phyloP scores from a whole-genome alignment of 148 eudicot genomes.

The Chenopodium berlandieri region DNA sequence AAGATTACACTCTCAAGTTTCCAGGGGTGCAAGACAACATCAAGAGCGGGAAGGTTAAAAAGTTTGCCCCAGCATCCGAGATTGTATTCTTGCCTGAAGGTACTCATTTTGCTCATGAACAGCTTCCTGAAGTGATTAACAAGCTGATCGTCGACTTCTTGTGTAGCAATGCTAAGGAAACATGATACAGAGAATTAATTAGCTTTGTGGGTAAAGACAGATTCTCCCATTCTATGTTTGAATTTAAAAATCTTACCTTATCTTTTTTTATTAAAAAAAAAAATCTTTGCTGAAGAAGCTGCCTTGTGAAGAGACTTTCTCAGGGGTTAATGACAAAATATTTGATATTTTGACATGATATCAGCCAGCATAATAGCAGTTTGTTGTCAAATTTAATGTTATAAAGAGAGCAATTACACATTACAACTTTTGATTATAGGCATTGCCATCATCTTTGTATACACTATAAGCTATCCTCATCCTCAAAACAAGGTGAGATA shows the following conservation, averaged over 20 bases:
- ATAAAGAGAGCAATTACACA: not conserved
- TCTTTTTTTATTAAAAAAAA: no score
- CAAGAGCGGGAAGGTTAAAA: conserved; percentile 30
- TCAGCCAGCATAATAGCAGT: no score
- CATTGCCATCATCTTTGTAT: conserved; percentile 18
- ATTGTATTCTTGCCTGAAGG: conserved; percentile 42
- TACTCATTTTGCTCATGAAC: conserved; percentile 54
- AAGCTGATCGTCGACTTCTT: conserved; percentile 35
- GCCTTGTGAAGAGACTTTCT: no score
- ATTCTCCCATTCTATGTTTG: no score
- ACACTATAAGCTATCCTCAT: conserved; percentile 21
- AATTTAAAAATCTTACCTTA: no score
- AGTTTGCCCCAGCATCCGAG: conserved; percentile 31
- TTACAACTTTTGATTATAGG: conserved; percentile 14
- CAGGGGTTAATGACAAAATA: no score
- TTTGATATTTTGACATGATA: no score
- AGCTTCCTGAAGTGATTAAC: conserved; percentile 46
- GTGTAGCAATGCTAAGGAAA: not conserved
- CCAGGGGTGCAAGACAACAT: conserved; percentile 41
- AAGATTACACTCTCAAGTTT: conserved; percentile 38
- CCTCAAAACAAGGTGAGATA: conserved; percentile 10
- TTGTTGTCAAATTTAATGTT: no score
- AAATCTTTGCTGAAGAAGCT: no score
- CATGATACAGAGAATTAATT: no score
- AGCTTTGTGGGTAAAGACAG: no score